Evolutionary conservation across 441 rosid species (phyloP).

Genomic region (Oxalis stricta): DNA sequence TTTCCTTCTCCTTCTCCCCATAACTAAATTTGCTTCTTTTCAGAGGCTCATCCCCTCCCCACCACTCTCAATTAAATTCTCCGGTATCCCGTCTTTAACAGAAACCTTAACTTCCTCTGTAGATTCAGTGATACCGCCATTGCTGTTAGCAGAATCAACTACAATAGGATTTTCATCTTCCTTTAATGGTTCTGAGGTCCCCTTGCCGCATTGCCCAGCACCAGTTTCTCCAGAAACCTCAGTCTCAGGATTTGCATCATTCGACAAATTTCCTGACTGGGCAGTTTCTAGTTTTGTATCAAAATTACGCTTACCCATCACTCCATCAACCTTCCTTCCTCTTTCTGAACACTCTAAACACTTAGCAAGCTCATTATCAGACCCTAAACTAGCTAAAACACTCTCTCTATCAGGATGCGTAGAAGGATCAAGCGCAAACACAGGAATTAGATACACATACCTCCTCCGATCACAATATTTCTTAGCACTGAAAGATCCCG

Average conservation of each 20-base stretch:
- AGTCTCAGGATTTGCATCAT: constrained; percentile 16
- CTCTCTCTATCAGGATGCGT: constrained; percentile 74
- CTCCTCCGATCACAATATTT: constrained; percentile 83
- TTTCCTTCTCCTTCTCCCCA: constrained; percentile 59
- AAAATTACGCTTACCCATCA: constrained; percentile 53
- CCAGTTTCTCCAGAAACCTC: constrained; percentile 7
- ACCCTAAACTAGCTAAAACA: constrained; percentile 62
- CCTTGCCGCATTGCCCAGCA: constrained; percentile 2
- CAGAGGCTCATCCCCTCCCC: constrained; percentile 11
- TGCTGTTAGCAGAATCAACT: too few relatives aligned
- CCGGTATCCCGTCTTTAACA: background rate
- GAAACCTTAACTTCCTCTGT: background rate
- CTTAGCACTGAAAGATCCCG: constrained; percentile 64
- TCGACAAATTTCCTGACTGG: constrained; percentile 25
- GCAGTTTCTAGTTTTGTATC: constrained; percentile 13
- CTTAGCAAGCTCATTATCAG: constrained; percentile 54
- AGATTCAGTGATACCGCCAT: too few relatives aligned
- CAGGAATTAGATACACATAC: constrained; percentile 84
- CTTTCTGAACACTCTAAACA: constrained; percentile 74
- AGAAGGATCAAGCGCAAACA: constrained; percentile 64
- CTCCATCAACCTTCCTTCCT: constrained; percentile 65
- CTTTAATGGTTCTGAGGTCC: background rate
- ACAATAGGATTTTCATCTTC: constrained; percentile 1
- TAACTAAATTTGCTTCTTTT: constrained; percentile 29
- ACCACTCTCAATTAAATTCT: background rate